Conservation (phyloP, 2,329 filamentous ascomycete species). For the Paecilomyces sp. region DNA sequence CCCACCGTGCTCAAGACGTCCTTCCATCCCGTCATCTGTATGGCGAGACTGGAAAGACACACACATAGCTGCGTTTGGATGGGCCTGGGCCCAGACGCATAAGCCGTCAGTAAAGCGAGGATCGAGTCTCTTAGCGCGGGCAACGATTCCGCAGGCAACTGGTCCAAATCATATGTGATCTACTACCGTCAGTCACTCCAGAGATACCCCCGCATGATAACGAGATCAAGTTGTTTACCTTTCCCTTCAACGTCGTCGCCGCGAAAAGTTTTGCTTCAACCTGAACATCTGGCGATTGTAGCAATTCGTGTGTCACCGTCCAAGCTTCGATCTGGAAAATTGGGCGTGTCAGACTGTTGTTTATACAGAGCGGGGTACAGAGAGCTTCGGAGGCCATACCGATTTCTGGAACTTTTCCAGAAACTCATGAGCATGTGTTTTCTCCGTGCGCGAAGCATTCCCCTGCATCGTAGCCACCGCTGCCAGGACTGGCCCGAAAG, state of each 20-base stretch:
- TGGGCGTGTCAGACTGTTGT: conserved; percentile 10
- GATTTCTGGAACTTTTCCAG: conserved; percentile 97
- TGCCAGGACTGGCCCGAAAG: conserved; percentile 76
- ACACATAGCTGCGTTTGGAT: conserved; percentile 91
- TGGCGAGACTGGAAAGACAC: conserved; percentile 86
- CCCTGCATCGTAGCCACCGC: conserved; percentile 88
- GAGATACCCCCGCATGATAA: conserved; percentile 1
- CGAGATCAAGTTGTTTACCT: conserved; percentile 54
- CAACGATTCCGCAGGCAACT: conserved; percentile 70
- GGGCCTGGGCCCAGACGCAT: conserved; percentile 71
- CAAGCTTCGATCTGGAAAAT: conserved; percentile 71
- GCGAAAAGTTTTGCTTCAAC: conserved; percentile 89
- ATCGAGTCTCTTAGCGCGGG: conserved; percentile 75
- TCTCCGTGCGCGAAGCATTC: conserved; percentile 71
- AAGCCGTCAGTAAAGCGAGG: conserved; percentile 71
- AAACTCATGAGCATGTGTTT: conserved; percentile 85
- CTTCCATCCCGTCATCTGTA: conserved; percentile 95
- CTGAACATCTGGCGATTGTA: conserved; percentile 69
- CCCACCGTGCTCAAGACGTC: conserved; percentile 82
- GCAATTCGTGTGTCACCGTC: conserved; percentile 76
- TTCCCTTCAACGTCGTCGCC: conserved; percentile 93
- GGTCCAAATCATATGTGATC: conserved; percentile 94
- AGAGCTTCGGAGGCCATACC: conserved; percentile 47
- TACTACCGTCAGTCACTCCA: conserved; percentile 36
- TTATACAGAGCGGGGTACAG: neutral